These are phyloP conservation scores for Penicillium parvum DNA, from an alignment of 495 filamentous ascomycete genomes.

Conservation along the genomic window DNA sequence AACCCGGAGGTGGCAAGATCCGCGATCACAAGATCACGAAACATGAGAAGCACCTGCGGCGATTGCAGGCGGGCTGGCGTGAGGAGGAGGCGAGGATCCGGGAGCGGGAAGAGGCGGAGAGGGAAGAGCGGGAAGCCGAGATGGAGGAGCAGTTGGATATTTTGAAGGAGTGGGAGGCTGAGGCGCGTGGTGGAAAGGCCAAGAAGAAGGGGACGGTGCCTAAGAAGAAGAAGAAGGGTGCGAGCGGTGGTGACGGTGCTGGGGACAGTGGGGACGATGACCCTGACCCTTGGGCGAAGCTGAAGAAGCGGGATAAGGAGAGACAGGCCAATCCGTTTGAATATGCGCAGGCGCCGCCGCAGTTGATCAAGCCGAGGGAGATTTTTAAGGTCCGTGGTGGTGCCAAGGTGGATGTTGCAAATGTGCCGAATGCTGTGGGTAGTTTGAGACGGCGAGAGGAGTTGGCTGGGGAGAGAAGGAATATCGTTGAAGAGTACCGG, in stretches of 20 bases:
- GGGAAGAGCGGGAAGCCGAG: conserved; percentile 52
- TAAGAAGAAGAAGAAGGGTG: conserved; percentile 40
- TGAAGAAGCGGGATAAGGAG: conserved; percentile 58
- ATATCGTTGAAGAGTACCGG: conserved; percentile 78
- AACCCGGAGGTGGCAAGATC: conserved; percentile 36
- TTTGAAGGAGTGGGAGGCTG: conserved; percentile 46
- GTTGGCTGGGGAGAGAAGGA: conserved; percentile 66
- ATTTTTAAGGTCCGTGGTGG: conserved; percentile 66
- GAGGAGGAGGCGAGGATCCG: conserved; percentile 64
- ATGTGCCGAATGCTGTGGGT: conserved; percentile 71
- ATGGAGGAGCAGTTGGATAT: conserved; percentile 48
- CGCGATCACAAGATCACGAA: conserved; percentile 61
- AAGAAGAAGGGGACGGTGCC: conserved; percentile 50
- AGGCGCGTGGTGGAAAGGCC: conserved; percentile 47
- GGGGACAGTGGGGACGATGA: conserved; percentile 41
- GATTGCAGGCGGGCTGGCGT: conserved; percentile 77
- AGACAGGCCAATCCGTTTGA: conserved; percentile 60
- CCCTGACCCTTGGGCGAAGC: conserved; percentile 77
- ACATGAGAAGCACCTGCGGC: conserved; percentile 78
- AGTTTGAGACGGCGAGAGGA: conserved; percentile 81
- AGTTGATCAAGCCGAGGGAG: conserved; percentile 61
- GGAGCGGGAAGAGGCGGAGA: conserved; percentile 60
- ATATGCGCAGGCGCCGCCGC: conserved; percentile 75
- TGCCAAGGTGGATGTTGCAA: conserved; percentile 64
- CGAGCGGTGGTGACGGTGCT: conserved; percentile 28